Evolutionary conservation across 2,329 filamentous ascomycete species (phyloP).

Genomic region (Fusarium subglutinans): DNA sequence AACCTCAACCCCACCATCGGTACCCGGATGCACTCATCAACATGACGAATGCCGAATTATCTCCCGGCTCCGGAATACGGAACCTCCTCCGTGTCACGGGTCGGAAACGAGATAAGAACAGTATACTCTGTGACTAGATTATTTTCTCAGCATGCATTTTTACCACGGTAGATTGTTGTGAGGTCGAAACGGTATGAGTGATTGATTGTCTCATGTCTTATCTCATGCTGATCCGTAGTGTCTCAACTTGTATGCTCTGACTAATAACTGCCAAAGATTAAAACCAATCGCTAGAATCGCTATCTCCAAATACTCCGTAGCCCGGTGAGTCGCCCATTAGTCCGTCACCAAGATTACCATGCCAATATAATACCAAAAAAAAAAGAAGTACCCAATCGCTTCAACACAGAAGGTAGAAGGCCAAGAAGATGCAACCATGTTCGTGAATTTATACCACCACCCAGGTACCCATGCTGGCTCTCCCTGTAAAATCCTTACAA

Average conservation of each 20-base stretch:
- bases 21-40: constrained; percentile 13
- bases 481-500: neutral
- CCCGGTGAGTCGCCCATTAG: neutral
- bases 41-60: constrained; percentile 39
- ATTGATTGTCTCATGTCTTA: neutral
- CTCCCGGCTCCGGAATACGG: constrained; percentile 32
- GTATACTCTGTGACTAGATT: neutral
- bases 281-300: neutral
- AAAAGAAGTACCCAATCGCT: neutral
- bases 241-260: neutral
- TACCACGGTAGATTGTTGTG: neutral
- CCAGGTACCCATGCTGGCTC: neutral
- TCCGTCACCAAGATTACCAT: neutral
- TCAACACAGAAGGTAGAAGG: neutral
- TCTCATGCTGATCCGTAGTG: neutral
- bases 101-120: constrained; percentile 6
- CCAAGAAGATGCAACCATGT: neutral
- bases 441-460: neutral
- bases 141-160: neutral
- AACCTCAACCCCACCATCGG: constrained; percentile 31
- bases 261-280: neutral
- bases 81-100: constrained; percentile 23
- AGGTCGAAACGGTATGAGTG: neutral
- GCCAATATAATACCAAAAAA: neutral
- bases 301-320: neutral